Evolutionary conservation across 345 rosid species (phyloP).

Genomic region (Eucalyptus viminalis): DNA sequence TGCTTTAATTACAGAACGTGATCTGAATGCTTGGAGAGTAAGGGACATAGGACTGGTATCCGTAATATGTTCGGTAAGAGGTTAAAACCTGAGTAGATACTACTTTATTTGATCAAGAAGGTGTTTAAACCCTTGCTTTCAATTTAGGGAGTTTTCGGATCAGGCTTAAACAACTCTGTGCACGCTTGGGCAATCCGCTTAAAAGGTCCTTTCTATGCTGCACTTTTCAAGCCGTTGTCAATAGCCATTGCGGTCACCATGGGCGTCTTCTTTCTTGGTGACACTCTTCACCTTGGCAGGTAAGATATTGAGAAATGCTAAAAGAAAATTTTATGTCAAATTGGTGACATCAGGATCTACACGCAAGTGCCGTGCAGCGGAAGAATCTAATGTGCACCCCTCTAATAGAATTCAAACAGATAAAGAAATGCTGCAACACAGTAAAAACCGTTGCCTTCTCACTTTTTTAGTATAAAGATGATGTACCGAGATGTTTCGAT

Average conservation of each 20-base stretch:
- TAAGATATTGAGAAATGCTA: not conserved
- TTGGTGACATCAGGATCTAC: not conserved
- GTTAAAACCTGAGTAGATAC: not conserved
- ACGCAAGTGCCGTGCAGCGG: not conserved
- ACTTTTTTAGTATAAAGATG: not conserved
- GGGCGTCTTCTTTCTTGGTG: slow-evolving; percentile 61
- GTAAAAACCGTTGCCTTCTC: not conserved
- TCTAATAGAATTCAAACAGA: not conserved
- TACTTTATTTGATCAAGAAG: not conserved
- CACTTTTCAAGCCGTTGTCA: slow-evolving; percentile 67
- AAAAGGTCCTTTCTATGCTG: slow-evolving; percentile 68
- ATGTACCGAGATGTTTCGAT: not conserved
- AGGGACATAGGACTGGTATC: slow-evolving; percentile 48
- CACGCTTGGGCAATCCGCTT: slow-evolving; percentile 52
- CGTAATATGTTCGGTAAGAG: slow-evolving; percentile 68
- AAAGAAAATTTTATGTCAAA: not conserved
- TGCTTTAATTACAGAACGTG: slow-evolving; percentile 35
- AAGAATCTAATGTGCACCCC: not conserved
- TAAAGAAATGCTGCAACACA: not conserved
- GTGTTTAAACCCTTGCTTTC: not conserved
- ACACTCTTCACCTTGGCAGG: slow-evolving; percentile 72
- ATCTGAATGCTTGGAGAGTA: slow-evolving; percentile 52
- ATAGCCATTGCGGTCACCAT: slow-evolving; percentile 64
- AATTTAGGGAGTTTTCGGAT: slow-evolving; percentile 51
- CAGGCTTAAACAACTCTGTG: slow-evolving; percentile 36